Conservation (phyloP, 306 rosid species). For the Erythrophleum fordii region DNA sequence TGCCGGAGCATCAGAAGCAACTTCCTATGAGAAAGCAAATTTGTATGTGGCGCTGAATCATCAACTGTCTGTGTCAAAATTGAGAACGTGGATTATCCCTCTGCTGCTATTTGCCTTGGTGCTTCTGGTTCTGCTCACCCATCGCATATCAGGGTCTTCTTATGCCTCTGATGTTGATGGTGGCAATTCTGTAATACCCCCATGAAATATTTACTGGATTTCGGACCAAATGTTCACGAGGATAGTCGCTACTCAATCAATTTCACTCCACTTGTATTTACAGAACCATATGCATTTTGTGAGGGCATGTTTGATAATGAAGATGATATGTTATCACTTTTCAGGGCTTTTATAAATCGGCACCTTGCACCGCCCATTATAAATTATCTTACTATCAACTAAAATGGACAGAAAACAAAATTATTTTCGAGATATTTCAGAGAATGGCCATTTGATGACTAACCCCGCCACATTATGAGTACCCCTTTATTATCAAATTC, state of each 20-base stretch:
- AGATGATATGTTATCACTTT: background rate
- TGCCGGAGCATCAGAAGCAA: background rate
- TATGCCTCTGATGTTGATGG: slow-evolving; percentile 32
- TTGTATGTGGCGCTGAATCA: background rate
- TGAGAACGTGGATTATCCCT: slow-evolving; percentile 35
- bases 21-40: background rate
- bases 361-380: background rate
- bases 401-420: background rate
- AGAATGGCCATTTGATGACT: slow-evolving; percentile 27
- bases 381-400: background rate
- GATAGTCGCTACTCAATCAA: background rate
- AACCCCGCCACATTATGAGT: background rate
- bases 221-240: slow-evolving; percentile 12
- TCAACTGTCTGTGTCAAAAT: slow-evolving; percentile 18
- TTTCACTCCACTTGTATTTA: background rate
- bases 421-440: background rate
- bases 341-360: background rate
- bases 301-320: background rate
- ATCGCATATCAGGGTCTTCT: slow-evolving; percentile 26
- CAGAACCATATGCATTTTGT: background rate
- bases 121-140: slow-evolving; percentile 29
- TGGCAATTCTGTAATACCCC: slow-evolving; percentile 23
- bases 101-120: slow-evolving; percentile 42
- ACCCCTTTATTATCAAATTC: background rate
- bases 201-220: slow-evolving; percentile 2